Evolutionary conservation across 75 land plant species (phyloP).

Genomic region (Adiantum capillusveneris): DNA sequence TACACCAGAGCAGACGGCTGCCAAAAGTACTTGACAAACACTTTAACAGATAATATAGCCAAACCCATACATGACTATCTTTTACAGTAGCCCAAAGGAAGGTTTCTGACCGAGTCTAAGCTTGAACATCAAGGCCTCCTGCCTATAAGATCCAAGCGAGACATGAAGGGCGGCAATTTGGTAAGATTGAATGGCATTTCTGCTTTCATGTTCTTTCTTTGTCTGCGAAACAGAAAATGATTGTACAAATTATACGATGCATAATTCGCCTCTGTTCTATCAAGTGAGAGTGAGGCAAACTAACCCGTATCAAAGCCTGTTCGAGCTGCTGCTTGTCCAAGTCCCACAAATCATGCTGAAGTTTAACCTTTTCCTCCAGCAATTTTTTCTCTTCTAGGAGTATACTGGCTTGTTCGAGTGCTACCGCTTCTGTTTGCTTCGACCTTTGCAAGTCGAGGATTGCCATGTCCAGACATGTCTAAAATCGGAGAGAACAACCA

Average conservation of each 20-base stretch:
- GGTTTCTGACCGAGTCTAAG: constrained; percentile 12
- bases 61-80: constrained; percentile 3
- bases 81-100: neutral
- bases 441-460: neutral
- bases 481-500: too few species aligned
- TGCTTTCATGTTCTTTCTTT: constrained; percentile 1
- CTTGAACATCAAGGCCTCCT: constrained; percentile 20
- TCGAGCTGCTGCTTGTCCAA: constrained; percentile 5
- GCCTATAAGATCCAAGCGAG: constrained; percentile 18
- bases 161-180: constrained; percentile 13
- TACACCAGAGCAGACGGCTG: neutral
- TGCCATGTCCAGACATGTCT: constrained; percentile 6
- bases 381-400: constrained; percentile 8
- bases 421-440: neutral
- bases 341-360: constrained; percentile 15
- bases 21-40: neutral
- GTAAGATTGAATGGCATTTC: constrained; percentile 4
- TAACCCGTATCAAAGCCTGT: constrained; percentile 11
- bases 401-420: neutral
- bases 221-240: neutral
- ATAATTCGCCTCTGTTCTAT: neutral
- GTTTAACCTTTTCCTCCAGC: constrained; percentile 8
- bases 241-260: too few species aligned
- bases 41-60: neutral
- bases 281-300: neutral